Evolutionary conservation across 2,329 filamentous ascomycete species (phyloP).

Genomic region (Cladophialophora chaetospira): DNA sequence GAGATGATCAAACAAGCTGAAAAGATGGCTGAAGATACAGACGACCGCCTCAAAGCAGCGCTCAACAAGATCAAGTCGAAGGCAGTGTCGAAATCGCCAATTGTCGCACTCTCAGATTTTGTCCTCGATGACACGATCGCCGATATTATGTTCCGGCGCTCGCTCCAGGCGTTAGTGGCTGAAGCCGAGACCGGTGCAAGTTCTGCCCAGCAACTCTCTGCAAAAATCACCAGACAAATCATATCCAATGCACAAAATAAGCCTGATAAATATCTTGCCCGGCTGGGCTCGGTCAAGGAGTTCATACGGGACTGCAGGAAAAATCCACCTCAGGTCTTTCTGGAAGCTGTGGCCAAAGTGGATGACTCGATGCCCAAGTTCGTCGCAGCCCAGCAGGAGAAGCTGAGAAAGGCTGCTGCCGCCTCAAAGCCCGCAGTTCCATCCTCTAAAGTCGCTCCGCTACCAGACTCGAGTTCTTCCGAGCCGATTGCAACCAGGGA

Average conservation of each 20-base stretch:
- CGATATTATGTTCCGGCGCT: conserved; percentile 18
- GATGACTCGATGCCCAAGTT: conserved; percentile 26
- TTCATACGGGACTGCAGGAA: conserved; percentile 6
- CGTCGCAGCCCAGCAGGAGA: conserved; percentile 19
- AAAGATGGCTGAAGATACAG: conserved; percentile 20
- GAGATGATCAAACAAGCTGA: conserved; percentile 25
- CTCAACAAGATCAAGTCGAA: conserved; percentile 27
- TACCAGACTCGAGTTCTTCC: background rate
- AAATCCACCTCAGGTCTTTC: conserved; percentile 7
- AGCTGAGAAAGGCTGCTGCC: conserved; percentile 8
- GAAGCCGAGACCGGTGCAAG: conserved; percentile 12
- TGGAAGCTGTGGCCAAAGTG: conserved; percentile 22
- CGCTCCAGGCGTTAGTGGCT: conserved; percentile 11
- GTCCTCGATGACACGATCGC: conserved; percentile 24
- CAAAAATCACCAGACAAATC: conserved; percentile 25
- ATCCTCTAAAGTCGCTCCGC: background rate
- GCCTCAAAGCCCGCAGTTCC: background rate
- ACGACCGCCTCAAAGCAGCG: conserved; percentile 13
- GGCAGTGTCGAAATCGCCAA: conserved; percentile 25
- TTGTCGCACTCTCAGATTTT: conserved; percentile 28
- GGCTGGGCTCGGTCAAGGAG: conserved; percentile 15
- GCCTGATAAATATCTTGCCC: conserved; percentile 24
- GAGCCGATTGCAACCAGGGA: background rate
- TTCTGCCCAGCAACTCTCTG: conserved; percentile 17
- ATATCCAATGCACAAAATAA: conserved; percentile 22